Evolutionary conservation across 2,329 filamentous ascomycete genomes (phyloP).

Genomic region (Colletotrichum cordylinicola): DNA sequence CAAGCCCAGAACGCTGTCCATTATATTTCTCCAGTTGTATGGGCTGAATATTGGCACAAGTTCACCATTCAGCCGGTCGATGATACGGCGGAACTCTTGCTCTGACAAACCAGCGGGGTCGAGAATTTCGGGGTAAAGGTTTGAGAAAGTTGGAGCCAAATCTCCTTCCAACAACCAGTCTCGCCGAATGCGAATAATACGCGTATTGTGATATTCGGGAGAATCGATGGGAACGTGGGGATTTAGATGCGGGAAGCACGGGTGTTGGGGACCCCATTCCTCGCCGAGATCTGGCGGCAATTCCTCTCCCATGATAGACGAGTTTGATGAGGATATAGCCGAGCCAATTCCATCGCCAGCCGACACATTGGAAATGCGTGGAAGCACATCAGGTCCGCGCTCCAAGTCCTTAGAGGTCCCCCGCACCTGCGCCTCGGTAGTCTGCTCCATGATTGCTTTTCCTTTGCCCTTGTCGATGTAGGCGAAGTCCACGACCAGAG

Average conservation of each 20-base stretch:
- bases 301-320: slow-evolving; percentile 68
- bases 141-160: slow-evolving; percentile 90
- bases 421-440: slow-evolving; percentile 37
- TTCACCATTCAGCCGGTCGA: slow-evolving; percentile 82
- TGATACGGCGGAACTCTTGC: slow-evolving; percentile 81
- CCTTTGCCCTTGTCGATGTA: slow-evolving; percentile 56
- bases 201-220: slow-evolving; percentile 75
- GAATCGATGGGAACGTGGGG: slow-evolving; percentile 85
- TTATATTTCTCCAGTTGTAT: slow-evolving; percentile 74
- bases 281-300: slow-evolving; percentile 72
- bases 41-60: slow-evolving; percentile 82
- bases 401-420: slow-evolving; percentile 60
- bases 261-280: slow-evolving; percentile 92
- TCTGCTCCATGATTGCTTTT: slow-evolving; percentile 50
- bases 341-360: slow-evolving; percentile 59
- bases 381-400: slow-evolving; percentile 52
- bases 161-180: slow-evolving; percentile 94
- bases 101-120: slow-evolving; percentile 84
- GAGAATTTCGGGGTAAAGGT: slow-evolving; percentile 94
- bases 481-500: slow-evolving; percentile 10
- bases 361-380: slow-evolving; percentile 54
- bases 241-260: slow-evolving; percentile 93
- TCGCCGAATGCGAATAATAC: slow-evolving; percentile 88
- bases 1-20: slow-evolving; percentile 81
- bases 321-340: slow-evolving; percentile 60